These are phyloP conservation scores for Glycine tomentella DNA, from an alignment of 306 rosid species.

Conservation along the genomic window DNA sequence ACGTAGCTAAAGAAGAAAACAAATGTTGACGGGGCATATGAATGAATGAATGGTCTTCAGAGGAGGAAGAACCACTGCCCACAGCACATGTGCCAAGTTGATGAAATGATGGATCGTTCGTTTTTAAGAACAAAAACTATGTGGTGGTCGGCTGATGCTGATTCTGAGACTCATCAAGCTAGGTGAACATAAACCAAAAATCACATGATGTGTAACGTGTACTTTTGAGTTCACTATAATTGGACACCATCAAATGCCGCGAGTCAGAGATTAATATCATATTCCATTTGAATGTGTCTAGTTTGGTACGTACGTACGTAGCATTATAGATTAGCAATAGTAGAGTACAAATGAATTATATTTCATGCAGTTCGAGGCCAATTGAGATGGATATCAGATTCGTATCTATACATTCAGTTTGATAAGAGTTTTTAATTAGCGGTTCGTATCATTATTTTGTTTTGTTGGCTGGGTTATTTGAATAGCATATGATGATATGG, in stretches of 20 bases:
- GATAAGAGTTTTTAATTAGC: neutral
- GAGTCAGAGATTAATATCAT: neutral
- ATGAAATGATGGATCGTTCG: conserved; percentile 35
- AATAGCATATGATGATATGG: neutral
- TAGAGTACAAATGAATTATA: conserved; percentile 12
- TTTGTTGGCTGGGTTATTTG: neutral
- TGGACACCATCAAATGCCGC: too few species aligned
- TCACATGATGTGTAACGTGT: conserved; percentile 49
- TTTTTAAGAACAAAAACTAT: conserved; percentile 27
- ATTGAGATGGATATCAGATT: neutral
- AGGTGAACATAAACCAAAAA: conserved; percentile 24
- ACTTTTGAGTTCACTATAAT: conserved; percentile 40
- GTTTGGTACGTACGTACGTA: conserved; percentile 28
- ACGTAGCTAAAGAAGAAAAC: conserved; percentile 40
- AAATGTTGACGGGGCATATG: conserved; percentile 31
- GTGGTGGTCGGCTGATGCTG: conserved; percentile 44
- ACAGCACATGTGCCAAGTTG: conserved; percentile 39
- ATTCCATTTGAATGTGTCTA: neutral
- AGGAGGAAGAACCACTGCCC: neutral
- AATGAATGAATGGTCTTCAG: conserved; percentile 37
- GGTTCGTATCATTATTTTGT: neutral
- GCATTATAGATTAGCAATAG: neutral
- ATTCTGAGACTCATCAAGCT: conserved; percentile 40
- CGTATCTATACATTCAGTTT: conserved; percentile 18
- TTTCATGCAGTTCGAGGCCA: conserved; percentile 32